Evolutionary conservation across 345 rosid genomes (phyloP).

Genomic region (Zanthoxylum bungeanum): DNA sequence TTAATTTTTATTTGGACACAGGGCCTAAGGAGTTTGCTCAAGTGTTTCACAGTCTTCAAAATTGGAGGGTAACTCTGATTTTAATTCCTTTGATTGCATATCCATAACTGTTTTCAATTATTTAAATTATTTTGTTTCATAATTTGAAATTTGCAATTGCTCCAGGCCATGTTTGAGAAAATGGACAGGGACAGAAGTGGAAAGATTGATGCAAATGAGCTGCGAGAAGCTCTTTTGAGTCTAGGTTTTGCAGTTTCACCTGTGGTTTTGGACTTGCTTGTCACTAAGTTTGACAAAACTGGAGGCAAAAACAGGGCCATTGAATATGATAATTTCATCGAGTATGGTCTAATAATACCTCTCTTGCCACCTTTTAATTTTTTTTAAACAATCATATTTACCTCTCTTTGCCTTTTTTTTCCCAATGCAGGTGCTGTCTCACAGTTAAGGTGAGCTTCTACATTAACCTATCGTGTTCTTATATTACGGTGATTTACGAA

Average conservation of each 20-base stretch:
- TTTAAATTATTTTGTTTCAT: neutral
- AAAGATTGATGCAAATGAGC: slow-evolving; percentile 70
- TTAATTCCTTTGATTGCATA: slow-evolving; percentile 24
- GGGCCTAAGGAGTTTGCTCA: slow-evolving; percentile 84
- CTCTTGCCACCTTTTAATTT: neutral
- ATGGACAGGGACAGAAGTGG: slow-evolving; percentile 90
- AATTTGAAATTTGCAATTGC: neutral
- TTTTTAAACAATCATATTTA: neutral
- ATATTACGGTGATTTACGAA: too few species aligned
- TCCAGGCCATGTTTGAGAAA: slow-evolving; percentile 73
- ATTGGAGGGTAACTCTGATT: slow-evolving; percentile 87
- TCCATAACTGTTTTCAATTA: neutral
- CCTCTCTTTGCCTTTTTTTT: neutral
- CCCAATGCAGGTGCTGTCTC: slow-evolving; percentile 80
- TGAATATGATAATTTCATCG: slow-evolving; percentile 95
- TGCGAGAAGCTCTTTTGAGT: slow-evolving; percentile 74
- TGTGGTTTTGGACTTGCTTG: slow-evolving; percentile 63
- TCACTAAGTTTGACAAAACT: slow-evolving; percentile 76
- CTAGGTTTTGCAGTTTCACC: slow-evolving; percentile 77
- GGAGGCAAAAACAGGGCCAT: slow-evolving; percentile 73
- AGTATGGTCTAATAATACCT: slow-evolving; percentile 42
- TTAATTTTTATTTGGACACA: too few species aligned
- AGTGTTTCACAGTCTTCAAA: slow-evolving; percentile 92
- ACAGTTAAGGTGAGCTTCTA: slow-evolving; percentile 69
- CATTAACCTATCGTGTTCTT: neutral